Evolutionary conservation across 2,329 filamentous ascomycete genomes (phyloP), one percentile per base, ranked within the genome.

Genomic region (Keithomyces neogunnii): DNA sequence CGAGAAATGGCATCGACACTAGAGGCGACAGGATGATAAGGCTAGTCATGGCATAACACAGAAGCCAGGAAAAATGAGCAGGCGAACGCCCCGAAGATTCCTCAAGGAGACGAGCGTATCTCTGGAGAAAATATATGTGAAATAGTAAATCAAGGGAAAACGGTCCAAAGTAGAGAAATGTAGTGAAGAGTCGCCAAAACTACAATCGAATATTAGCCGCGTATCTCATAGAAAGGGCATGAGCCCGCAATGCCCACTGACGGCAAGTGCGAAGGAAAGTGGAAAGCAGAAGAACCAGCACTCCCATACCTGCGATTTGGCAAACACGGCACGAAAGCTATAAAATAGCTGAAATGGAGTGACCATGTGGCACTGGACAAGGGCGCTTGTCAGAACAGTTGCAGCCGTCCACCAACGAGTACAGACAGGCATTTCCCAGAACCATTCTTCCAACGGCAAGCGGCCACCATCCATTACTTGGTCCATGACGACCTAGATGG

Each of bases 341-440:
- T 96, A 97, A 73, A 97, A 99, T 31, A 99, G 81, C 72, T 97
- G 91, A 64, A 95, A 96, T 7, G 91, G 89, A 11, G 88, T 93
- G 57, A 97, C 75, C 66, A 97, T 85, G 62, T 95, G 84, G 71
- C 90, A 97, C 70, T 97, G 93, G 4, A 97, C 90, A 60, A 97
- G 73, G 13, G 90, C 83, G 59, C 90, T 95, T 9, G 87, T 93
- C 52, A 89, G 74, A 42, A 97, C 84, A 0, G 91, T 95, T 4
- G 91, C 90, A 29, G 89, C 91, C 28, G 93, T 97, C 93, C 93
- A 99, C 85, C 88, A 95, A 55, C 93, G 78, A 38, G 93, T 99
- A 69, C 91, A 95, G 30, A 93, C 83, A 3, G 93, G 93, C 87
- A 96, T 96, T 69, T 99, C 93, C 79, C 89, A 96, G 70, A 96